These are phyloP conservation scores for Komagataella pastoris DNA, from an alignment of 805 yeast species.

Conservation along the genomic window DNA sequence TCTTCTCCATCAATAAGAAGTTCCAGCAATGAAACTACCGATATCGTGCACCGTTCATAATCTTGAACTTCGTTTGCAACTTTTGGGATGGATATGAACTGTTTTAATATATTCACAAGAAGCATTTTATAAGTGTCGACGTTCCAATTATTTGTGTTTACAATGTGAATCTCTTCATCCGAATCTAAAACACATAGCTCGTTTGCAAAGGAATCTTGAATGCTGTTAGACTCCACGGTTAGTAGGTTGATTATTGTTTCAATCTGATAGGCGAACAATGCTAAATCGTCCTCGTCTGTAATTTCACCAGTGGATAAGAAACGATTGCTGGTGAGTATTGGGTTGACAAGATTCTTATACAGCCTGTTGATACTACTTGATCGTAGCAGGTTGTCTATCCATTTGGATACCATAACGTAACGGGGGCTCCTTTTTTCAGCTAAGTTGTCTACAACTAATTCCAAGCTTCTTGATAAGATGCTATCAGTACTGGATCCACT, in stretches of 20 bases:
- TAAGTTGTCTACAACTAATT: slow-evolving; percentile 54
- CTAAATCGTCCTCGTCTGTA: slow-evolving; percentile 42
- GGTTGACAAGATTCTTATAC: slow-evolving; percentile 29
- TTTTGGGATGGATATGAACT: slow-evolving; percentile 23
- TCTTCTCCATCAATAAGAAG: slow-evolving; percentile 46
- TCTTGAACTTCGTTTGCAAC: slow-evolving; percentile 5
- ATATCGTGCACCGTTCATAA: slow-evolving; percentile 23
- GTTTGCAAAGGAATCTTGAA: slow-evolving; percentile 35
- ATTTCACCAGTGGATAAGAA: slow-evolving; percentile 18
- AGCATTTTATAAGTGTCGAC: slow-evolving; percentile 51
- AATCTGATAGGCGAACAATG: slow-evolving; percentile 48
- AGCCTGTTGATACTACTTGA: slow-evolving; percentile 49
- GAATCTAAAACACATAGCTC: slow-evolving; percentile 48
- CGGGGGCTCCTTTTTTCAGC: slow-evolving; percentile 27
- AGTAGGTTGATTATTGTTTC: slow-evolving; percentile 39
- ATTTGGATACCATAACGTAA: slow-evolving; percentile 28
- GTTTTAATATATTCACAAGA: slow-evolving; percentile 28
- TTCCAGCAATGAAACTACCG: slow-evolving; percentile 30
- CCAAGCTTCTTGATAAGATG: slow-evolving; percentile 49
- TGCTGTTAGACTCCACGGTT: slow-evolving; percentile 23
- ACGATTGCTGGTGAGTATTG: slow-evolving; percentile 2
- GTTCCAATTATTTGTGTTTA: slow-evolving; percentile 30
- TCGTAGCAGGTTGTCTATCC: slow-evolving; percentile 30
- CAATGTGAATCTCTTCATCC: slow-evolving; percentile 24
- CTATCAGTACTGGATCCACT: slow-evolving; percentile 32